Conservation (phyloP, 257 asterid genomes). For the Forsythia viridissima region DNA sequence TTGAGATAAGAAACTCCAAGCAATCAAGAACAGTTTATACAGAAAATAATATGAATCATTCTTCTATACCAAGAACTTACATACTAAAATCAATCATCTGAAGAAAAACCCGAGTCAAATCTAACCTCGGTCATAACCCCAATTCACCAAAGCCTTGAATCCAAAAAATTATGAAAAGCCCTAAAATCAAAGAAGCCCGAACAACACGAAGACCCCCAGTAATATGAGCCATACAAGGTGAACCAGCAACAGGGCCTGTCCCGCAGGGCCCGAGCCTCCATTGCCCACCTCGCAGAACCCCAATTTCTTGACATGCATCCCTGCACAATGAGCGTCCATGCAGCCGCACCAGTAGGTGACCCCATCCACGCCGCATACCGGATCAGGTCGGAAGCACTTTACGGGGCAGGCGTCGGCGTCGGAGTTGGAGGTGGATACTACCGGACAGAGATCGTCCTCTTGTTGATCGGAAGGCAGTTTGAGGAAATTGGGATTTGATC, state of each 20-base stretch:
- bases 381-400: constrained; percentile 87
- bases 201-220: constrained; percentile 72
- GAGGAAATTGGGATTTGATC: constrained; percentile 44
- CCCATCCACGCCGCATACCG: constrained; percentile 90
- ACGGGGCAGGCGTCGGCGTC: constrained; percentile 61
- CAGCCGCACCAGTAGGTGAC: constrained; percentile 98
- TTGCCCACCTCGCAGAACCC: constrained; percentile 81
- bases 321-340: constrained; percentile 87
- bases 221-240: constrained; percentile 84
- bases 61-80: constrained; percentile 19
- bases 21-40: neutral
- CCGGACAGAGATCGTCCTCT: constrained; percentile 49
- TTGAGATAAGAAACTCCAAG: neutral
- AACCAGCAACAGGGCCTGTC: constrained; percentile 86
- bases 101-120: constrained; percentile 14
- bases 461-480: constrained; percentile 44
- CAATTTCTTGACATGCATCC: constrained; percentile 61
- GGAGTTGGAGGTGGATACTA: constrained; percentile 7
- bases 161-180: neutral
- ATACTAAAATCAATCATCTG: constrained; percentile 11
- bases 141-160: constrained; percentile 19
- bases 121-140: constrained; percentile 28
- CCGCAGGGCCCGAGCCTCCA: constrained; percentile 83
- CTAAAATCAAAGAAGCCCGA: constrained; percentile 68
- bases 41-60: constrained; percentile 35